These are phyloP conservation scores for Lactifluus rugatus DNA, from an alignment of 768 basidiomycete genomes.

Conservation along the genomic window DNA sequence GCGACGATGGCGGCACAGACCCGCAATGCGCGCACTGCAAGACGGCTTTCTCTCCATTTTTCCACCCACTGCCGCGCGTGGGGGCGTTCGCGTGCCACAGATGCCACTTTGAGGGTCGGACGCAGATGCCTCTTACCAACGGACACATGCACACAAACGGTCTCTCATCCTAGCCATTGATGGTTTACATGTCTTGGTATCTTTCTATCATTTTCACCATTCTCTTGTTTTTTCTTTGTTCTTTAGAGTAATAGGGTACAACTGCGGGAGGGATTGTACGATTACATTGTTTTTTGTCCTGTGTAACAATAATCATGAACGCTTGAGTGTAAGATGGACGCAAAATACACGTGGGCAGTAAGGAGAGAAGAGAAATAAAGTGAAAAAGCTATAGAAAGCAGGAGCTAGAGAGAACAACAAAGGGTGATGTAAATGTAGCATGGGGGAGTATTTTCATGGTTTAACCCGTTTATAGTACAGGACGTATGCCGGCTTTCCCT, in stretches of 20 bases:
- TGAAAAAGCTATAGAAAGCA: conserved; percentile 1
- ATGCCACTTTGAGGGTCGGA: conserved; percentile 31
- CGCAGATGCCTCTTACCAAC: conserved; percentile 19
- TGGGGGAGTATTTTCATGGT: conserved; percentile 2
- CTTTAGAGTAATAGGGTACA: conserved; percentile 14
- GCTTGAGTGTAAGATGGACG: conserved; percentile 14
- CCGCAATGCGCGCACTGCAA: conserved; percentile 48
- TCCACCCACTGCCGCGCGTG: conserved; percentile 39
- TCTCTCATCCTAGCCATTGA: neutral
- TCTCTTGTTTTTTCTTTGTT: neutral
- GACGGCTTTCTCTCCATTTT: conserved; percentile 67
- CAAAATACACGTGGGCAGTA: conserved; percentile 19
- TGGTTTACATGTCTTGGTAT: neutral
- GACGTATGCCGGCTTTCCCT: conserved; percentile 65
- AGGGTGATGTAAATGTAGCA: neutral
- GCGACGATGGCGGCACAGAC: conserved; percentile 18
- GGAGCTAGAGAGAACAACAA: neutral
- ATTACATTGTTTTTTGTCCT: conserved; percentile 20
- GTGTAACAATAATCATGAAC: conserved; percentile 20
- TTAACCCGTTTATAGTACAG: conserved; percentile 62
- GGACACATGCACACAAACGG: conserved; percentile 9
- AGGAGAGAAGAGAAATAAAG: neutral
- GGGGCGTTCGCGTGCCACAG: conserved; percentile 35
- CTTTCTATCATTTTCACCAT: neutral
- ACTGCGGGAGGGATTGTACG: conserved; percentile 7